Percentiles rank a stretch among this genome's conserved stretches.
These are phyloP conservation scores for Podaxis sp. DNA, from an alignment of 768 basidiomycete species.

Conservation along the genomic window DNA sequence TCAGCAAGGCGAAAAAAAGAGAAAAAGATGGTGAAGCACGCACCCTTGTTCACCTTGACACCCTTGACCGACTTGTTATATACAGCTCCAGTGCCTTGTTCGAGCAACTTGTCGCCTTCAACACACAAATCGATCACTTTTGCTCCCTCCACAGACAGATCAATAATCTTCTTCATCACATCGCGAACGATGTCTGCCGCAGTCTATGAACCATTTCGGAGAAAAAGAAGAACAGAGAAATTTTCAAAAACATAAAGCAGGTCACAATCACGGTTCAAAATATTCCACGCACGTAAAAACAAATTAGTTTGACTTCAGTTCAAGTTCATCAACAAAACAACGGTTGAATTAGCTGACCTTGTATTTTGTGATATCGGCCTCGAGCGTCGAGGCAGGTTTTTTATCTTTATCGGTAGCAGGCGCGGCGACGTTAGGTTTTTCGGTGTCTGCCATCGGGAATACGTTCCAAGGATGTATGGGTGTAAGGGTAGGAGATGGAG, in stretches of 20 bases:
- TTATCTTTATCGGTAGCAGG: conserved; percentile 49
- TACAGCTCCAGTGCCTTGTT: conserved; percentile 78
- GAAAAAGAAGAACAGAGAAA: not conserved
- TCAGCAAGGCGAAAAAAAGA: not conserved
- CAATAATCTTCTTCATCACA: conserved; percentile 84
- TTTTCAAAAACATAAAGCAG: not conserved
- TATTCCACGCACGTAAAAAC: conserved; percentile 10
- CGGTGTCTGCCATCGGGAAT: conserved; percentile 59
- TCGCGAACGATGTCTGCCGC: conserved; percentile 89
- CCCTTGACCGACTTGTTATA: conserved; percentile 93
- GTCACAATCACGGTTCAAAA: not conserved
- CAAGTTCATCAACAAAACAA: not conserved
- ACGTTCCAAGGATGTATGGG: not conserved
- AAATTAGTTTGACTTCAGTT: not conserved
- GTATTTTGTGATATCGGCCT: conserved; percentile 84
- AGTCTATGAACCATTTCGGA: conserved; percentile 42
- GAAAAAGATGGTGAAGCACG: conserved; percentile 23
- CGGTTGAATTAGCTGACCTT: conserved; percentile 52
- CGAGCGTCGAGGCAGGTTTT: conserved; percentile 55
- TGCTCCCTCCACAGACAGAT: conserved; percentile 74
- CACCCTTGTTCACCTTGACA: conserved; percentile 85
- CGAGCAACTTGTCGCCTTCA: conserved; percentile 92
- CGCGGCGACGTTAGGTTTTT: conserved; percentile 44
- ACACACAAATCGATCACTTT: conserved; percentile 88
- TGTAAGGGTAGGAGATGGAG: conserved; percentile 15